Base-by-base conservation (phyloP, 495 filamentous ascomycete genomes). In the Jackrogersella minutella region DNA sequence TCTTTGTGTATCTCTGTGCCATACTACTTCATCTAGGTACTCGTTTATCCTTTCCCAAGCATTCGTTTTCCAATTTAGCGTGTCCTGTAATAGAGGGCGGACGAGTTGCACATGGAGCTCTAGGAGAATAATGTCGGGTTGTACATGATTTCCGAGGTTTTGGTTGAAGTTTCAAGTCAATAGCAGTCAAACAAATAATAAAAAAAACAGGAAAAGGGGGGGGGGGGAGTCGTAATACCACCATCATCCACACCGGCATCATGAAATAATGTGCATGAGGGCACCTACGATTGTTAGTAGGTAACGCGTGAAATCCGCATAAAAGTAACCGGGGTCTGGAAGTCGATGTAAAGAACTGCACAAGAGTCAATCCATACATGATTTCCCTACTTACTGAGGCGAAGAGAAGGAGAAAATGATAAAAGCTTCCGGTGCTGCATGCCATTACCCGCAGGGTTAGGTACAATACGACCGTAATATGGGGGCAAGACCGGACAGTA, bases 401-500 rank as follows among this genome's bases (percentile, higher is more conserved):
- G 31, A 24, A 11, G 36, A 17, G 22, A 43, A 31, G 11, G 14
- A 9, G 19, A 37, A n/a, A 34, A 8, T 14, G 13, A n/a, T 47
- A 24, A n/a, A 14, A 16, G 11, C 26, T 30, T 9, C 10, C 10
- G 34, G 41, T 51, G 11, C 40, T 49, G 60, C 63, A 60, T 66
- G 63, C 56, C 63, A 60, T 66, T 60, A 60, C 56, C 63, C 63
- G 63, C 41, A 66, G 54, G 44, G n/a, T 49, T 30, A 26, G 24
- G 44, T 36, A 36, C 33, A 11, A 36, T 49, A 30, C 10, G 14
- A 49, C 60, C 51, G 60, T 56, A 51, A 63, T 63, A 59, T 21
- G 43, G 56, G 56, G 56, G 37, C 11, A 17, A n/a, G n/a, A 24
- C 26, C 33, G 36, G 34, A 52, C 44, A 61, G 36, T 16, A 13